A percentile compares a stretch with the other conserved stretches of the same genome.
These are phyloP conservation scores for California macrophylla DNA, from an alignment of 441 rosid genomes.

Conservation along the genomic window DNA sequence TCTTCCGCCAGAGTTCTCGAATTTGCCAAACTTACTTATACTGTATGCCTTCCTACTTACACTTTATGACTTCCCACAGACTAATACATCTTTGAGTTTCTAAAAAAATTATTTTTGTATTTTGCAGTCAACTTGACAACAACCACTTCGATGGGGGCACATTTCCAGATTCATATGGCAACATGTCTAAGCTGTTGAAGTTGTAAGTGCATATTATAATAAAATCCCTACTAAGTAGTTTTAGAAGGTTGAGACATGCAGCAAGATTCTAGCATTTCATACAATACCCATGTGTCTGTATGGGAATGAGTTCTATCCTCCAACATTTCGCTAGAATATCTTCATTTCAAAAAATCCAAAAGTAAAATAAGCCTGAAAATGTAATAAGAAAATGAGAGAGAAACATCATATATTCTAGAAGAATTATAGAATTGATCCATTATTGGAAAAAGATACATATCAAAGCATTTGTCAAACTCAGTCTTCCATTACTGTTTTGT, in stretches of 20 bases:
- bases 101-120: slow-evolving; percentile 3
- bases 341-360: not conserved
- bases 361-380: not conserved
- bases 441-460: not conserved
- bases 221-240: slow-evolving; percentile 15
- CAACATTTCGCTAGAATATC: not conserved
- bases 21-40: slow-evolving; percentile 59
- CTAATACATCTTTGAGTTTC: not conserved
- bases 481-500: too few species aligned
- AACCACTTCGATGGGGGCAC: slow-evolving; percentile 66
- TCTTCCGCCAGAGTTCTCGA: slow-evolving; percentile 75
- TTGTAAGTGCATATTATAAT: slow-evolving; percentile 51
- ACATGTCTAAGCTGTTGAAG: slow-evolving; percentile 69
- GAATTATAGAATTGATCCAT: not conserved
- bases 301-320: not conserved
- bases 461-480: not conserved
- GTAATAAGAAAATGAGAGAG: not conserved
- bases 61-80: not conserved
- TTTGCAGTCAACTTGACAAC: slow-evolving; percentile 82
- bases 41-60: slow-evolving; percentile 46
- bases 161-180: slow-evolving; percentile 63
- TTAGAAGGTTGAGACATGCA: slow-evolving; percentile 5
- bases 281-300: not conserved
- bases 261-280: not conserved
- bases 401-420: not conserved